Conservation (phyloP, 345 rosid species). For the Stellera chamaejasme region DNA sequence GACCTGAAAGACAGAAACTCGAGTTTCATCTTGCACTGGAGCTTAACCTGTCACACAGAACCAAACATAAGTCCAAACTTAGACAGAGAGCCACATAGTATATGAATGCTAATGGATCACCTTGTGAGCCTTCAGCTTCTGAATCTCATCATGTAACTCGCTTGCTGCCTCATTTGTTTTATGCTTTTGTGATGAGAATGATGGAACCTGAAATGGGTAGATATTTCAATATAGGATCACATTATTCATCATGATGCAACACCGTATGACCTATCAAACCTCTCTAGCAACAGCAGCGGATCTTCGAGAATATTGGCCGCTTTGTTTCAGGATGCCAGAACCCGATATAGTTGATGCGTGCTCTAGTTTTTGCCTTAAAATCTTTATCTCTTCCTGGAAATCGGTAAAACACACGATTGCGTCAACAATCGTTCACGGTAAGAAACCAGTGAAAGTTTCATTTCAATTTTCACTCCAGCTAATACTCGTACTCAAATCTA, state of each 20-base stretch:
- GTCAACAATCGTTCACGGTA: background rate
- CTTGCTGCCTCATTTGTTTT: constrained; percentile 42
- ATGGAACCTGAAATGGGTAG: constrained; percentile 41
- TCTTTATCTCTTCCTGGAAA: constrained; percentile 62
- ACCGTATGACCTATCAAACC: constrained; percentile 27
- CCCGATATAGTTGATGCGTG: constrained; percentile 37
- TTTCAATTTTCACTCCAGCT: background rate
- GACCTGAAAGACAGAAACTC: constrained; percentile 74
- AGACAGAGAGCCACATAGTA: background rate
- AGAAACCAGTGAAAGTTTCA: background rate
- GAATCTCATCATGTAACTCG: constrained; percentile 50
- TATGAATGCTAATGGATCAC: constrained; percentile 23
- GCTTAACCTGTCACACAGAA: constrained; percentile 54
- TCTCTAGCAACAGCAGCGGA: constrained; percentile 41
- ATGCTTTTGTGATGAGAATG: constrained; percentile 45
- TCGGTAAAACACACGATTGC: background rate
- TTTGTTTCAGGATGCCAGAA: constrained; percentile 35
- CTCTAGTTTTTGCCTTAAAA: constrained; percentile 38
- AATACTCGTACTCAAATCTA: background rate
- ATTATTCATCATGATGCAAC: background rate
- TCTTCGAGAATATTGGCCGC: constrained; percentile 46
- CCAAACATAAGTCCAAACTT: too few relatives aligned
- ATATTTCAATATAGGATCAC: constrained; percentile 4
- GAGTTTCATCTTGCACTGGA: constrained; percentile 82
- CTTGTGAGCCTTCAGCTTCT: constrained; percentile 76